Base-by-base conservation (phyloP, 2,329 filamentous ascomycete genomes). In the Hysterium pulicare region DNA sequence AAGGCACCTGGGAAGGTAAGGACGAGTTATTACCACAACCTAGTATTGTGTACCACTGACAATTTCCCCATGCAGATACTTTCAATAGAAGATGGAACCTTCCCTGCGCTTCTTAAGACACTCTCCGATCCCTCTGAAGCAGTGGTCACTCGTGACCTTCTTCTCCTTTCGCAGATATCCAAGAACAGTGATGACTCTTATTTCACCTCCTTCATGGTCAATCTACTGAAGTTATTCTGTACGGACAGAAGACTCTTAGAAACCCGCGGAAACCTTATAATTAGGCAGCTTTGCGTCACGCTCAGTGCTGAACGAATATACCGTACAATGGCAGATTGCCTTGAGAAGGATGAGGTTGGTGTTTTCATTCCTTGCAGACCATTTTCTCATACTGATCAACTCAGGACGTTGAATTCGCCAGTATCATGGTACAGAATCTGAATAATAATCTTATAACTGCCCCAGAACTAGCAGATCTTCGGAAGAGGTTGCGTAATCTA, bases 371-470 rank as follows among this genome's bases (percentile, higher is more conserved):
- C 38, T 11, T 15, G 9, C 2, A 13, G 11, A 32, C 21, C 42
- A 26, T 26, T 11, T 9, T 24, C 31, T 32, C 16, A 13, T 19
- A 23, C 23, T 17, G 11, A 21, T 42, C 54, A 20, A 54, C 38
- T 24, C 23, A 78, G 69, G 93, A 98, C 62, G 82, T 98, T 32
- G 94, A 98, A 64, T 98, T 98, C 68, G 91, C 93, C 13, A 96
- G 91, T 62, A 97, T 98, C 57, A 98, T 98, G 93, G 90, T 98
- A 22, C 93, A 98, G 66, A 97, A 97, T 58, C 76, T 98, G 40
- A 98, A 98, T 71, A 98, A 98, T 67, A 98, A 98, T 58, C 82
- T 98, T 41, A 96, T 98, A 52, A 98, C 94, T 2, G 93, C 94
- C 0, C 93, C 94, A 1, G 90, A 98, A 67, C 74, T 98, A 22